A percentile compares a stretch with the other conserved stretches of the same genome.
These are phyloP conservation scores for Metschnikowia rubicola DNA, from an alignment of 805 yeast species.

Conservation along the genomic window DNA sequence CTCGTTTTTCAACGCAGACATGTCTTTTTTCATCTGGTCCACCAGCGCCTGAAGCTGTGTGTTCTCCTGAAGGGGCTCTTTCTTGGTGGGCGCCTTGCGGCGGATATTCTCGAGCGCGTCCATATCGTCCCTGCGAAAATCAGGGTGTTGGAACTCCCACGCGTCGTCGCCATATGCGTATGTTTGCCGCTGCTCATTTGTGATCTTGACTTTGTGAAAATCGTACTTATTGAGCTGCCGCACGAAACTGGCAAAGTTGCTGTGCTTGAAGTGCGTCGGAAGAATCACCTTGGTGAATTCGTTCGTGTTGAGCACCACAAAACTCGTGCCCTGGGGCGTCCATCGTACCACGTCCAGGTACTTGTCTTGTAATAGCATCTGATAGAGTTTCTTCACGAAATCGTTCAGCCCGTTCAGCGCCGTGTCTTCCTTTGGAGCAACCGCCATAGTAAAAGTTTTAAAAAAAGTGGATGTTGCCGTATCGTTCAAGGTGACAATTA, in stretches of 20 bases:
- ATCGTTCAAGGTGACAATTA: neutral
- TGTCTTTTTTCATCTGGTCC: conserved; percentile 26
- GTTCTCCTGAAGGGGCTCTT: conserved; percentile 20
- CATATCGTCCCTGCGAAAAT: conserved; percentile 70
- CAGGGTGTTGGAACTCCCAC: conserved; percentile 96
- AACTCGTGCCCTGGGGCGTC: conserved; percentile 82
- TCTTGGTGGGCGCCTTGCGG: conserved; percentile 69
- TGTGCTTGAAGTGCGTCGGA: conserved; percentile 91
- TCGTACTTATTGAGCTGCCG: conserved; percentile 95
- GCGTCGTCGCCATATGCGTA: conserved; percentile 59
- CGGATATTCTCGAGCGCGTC: conserved; percentile 84
- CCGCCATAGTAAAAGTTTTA: neutral
- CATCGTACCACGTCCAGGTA: conserved; percentile 77
- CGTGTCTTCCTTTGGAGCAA: conserved; percentile 7
- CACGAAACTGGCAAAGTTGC: conserved; percentile 91
- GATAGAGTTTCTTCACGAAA: conserved; percentile 73
- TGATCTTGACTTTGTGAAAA: conserved; percentile 87
- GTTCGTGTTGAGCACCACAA: conserved; percentile 85
- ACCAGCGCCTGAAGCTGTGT: conserved; percentile 14
- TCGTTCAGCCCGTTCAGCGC: conserved; percentile 57
- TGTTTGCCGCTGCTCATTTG: conserved; percentile 53
- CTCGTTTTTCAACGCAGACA: conserved; percentile 34
- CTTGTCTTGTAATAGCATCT: conserved; percentile 81
- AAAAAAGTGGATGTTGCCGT: neutral
- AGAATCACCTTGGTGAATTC: conserved; percentile 85